Percentiles rank a stretch among this genome's conserved stretches.
Evolutionary conservation across 768 basidiomycete species (phyloP).

Genomic region (Boletus reticulatus): DNA sequence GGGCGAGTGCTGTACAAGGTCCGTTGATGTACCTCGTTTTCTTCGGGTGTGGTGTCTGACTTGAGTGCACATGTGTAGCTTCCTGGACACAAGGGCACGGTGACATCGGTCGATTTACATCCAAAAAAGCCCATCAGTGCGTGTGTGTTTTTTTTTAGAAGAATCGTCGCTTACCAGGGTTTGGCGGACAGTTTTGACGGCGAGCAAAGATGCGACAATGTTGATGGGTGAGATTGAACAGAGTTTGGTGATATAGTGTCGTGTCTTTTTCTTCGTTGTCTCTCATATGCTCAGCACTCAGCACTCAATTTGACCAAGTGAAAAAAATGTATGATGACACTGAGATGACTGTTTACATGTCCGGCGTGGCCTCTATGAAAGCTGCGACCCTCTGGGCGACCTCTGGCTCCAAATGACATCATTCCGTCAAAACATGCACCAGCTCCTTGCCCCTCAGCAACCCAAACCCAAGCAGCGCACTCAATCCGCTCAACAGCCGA

Average conservation of each 20-base stretch:
- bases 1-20: conserved; percentile 80
- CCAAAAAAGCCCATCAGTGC: conserved; percentile 92
- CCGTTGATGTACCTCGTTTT: conserved; percentile 8
- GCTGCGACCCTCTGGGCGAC: conserved; percentile 24
- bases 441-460: conserved; percentile 22
- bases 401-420: conserved; percentile 22
- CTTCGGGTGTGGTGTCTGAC: background rate
- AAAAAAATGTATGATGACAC: too few relatives aligned
- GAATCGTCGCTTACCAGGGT: conserved; percentile 1
- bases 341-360: background rate
- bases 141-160: conserved; percentile 29
- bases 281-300: background rate
- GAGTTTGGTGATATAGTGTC: conserved; percentile 42
- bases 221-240: conserved; percentile 88
- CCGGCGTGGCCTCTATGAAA: conserved; percentile 16
- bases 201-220: conserved; percentile 92
- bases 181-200: conserved; percentile 67
- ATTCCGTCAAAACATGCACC: conserved; percentile 21
- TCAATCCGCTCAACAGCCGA: conserved; percentile 19
- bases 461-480: conserved; percentile 9
- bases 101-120: conserved; percentile 94
- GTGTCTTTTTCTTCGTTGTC: background rate
- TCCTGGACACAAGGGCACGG: conserved; percentile 95
- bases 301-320: too few relatives aligned
- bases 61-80: conserved; percentile 46